Evolutionary conservation across 208 protist genomes (phyloP), one percentile per base, ranked within the genome.

Genomic region (Acanthamoeba divionensis): DNA sequence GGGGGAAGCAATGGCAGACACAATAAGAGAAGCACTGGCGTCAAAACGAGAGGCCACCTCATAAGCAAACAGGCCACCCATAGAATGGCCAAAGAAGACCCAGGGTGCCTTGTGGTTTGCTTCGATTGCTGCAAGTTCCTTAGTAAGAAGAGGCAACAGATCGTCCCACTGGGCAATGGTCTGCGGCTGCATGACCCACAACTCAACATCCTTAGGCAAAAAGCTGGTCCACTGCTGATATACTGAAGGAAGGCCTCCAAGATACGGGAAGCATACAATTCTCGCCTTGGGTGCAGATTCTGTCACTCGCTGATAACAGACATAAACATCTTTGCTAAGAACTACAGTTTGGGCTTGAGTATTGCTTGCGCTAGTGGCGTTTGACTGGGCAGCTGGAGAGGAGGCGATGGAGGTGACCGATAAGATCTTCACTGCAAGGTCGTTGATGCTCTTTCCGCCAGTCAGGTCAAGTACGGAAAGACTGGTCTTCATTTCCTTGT

Each of bases 401-500:
- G 33, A 6, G 33, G 36, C 21, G 60, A 52, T 24, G 9, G 45
- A 15, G 10, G 36, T 26, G 85, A 44, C 31, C 18, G 69, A 57
- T 26, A 71, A 41, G 41, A 92, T 47, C 47, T 67, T 63, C 36
- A 24, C 26, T 50, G 55, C 88, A 55, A 92, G 54, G 48, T 31
- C 89, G 15, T 62, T 33, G 47, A 92, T 41, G 60, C 90, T 63
- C 63, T 52, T 60, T 31, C 52, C 89, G 52, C 92, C 89, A 48
- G 50, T 55, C 41, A 93, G 52, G 50, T 50, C 54, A 8, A 93
- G 69, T n/a, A 89, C 29, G 50, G 87, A 50, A 41, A 93, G 15
- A 29, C 26, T 38, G 55, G 13, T 57, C 45, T 73, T 60, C 52
- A 93, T 71, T 47, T 91, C 91, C 29, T 69, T 86, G 24, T 86